A percentile compares a stretch with the other conserved stretches of the same genome.
phyloP scores from a whole-genome alignment of 352 stramenopile genomes.

The Phytopythium aichiense region DNA sequence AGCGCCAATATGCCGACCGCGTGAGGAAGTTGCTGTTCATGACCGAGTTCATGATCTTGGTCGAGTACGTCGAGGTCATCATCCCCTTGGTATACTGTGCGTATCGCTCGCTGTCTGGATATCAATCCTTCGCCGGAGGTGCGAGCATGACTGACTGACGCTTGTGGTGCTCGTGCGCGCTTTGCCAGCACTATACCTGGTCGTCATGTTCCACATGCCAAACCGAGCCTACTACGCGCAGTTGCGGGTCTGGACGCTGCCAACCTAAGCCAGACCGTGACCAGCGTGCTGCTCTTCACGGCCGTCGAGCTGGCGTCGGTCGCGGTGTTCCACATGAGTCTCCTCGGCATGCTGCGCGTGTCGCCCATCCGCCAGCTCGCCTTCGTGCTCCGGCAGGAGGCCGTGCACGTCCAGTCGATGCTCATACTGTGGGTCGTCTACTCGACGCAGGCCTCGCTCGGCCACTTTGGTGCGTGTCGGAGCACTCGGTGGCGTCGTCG shows the following conservation, averaged over 20 bases:
- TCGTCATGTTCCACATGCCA: slow-evolving; percentile 26
- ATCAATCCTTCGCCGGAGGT: background rate
- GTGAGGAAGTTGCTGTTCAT: slow-evolving; percentile 24
- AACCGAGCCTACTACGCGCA: slow-evolving; percentile 30
- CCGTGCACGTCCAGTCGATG: slow-evolving; percentile 10
- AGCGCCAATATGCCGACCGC: slow-evolving; percentile 13
- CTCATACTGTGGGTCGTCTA: slow-evolving; percentile 21
- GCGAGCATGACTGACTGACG: too few species aligned
- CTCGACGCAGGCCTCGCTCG: slow-evolving; percentile 14
- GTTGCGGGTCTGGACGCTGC: slow-evolving; percentile 14
- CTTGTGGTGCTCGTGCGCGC: too few species aligned
- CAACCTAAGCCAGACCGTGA: slow-evolving; percentile 11
- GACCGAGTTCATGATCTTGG: slow-evolving; percentile 24
- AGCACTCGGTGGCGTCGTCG: background rate
- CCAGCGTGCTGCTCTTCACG: slow-evolving; percentile 31
- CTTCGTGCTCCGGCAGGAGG: slow-evolving; percentile 13
- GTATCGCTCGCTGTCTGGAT: background rate
- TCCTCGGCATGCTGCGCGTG: background rate
- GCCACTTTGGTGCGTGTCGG: slow-evolving; percentile 9
- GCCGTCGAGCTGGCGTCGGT: slow-evolving; percentile 9
- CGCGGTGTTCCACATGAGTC: background rate
- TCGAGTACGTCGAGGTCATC: slow-evolving; percentile 20
- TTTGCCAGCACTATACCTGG: slow-evolving; percentile 17
- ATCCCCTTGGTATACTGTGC: slow-evolving; percentile 10
- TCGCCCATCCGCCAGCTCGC: background rate